Conservation (phyloP, 495 filamentous ascomycete species). For the Tuber umbilicatum region DNA sequence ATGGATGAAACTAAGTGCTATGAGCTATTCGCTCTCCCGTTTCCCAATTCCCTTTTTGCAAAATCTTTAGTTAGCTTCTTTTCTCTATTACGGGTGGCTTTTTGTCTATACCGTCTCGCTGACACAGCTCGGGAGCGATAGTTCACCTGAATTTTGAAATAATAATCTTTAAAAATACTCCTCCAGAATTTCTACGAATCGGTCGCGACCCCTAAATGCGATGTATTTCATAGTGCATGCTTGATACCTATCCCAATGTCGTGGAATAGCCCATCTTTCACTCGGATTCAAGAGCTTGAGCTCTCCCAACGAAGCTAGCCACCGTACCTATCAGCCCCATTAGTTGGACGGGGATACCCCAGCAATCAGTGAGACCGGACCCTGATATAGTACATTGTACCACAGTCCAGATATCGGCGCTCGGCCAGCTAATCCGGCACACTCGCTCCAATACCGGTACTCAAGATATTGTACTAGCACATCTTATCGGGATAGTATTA, state of each 20-base stretch:
- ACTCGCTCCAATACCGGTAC: neutral
- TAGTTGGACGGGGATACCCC: neutral
- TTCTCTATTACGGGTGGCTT: neutral
- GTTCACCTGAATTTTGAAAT: neutral
- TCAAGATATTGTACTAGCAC: neutral
- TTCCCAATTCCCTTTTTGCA: neutral
- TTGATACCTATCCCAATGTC: neutral
- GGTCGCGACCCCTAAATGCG: neutral
- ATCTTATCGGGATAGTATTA: neutral
- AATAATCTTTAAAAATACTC: neutral
- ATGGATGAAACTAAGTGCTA: neutral
- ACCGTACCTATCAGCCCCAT: neutral
- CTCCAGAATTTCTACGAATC: neutral
- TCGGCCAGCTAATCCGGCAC: neutral
- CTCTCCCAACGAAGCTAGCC: neutral
- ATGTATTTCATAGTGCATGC: neutral
- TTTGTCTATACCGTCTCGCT: neutral
- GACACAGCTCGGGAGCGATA: neutral
- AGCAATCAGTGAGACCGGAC: neutral
- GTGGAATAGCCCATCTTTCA: neutral
- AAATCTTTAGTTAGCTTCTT: slow-evolving; percentile 1
- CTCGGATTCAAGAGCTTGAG: neutral
- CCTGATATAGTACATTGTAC: too few species aligned
- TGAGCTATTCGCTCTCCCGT: neutral
- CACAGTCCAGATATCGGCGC: neutral